Conservation (phyloP, 306 rosid genomes). For the Delonix regia region DNA sequence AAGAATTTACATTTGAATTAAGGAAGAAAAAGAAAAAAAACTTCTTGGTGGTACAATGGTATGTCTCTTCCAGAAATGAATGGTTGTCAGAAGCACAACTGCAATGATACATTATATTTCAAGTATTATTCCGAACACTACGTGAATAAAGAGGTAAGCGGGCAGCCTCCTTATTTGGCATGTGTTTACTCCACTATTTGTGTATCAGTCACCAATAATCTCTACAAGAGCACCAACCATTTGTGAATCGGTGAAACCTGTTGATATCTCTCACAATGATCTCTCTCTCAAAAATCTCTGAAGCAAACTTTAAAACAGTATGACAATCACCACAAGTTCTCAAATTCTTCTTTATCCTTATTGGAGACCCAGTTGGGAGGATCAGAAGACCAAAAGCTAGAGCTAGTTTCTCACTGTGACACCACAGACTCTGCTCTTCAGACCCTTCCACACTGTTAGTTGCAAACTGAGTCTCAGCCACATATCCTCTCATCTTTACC, state of each 20-base stretch:
- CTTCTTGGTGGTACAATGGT: not conserved
- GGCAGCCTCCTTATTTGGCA: constrained; percentile 15
- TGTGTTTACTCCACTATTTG: constrained; percentile 19
- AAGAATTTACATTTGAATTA: not conserved
- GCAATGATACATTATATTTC: not conserved
- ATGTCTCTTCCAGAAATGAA: not conserved
- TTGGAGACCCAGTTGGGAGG: constrained; percentile 55
- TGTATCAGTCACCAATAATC: constrained; percentile 58
- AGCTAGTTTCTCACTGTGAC: constrained; percentile 61
- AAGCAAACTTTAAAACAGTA: constrained; percentile 55
- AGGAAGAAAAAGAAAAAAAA: not conserved
- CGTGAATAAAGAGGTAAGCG: not conserved
- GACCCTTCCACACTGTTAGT: constrained; percentile 49
- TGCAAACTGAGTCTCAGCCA: constrained; percentile 57
- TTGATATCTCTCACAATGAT: constrained; percentile 59
- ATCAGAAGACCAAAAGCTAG: constrained; percentile 64
- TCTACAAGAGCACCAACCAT: constrained; percentile 59
- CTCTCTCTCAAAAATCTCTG: constrained; percentile 54
- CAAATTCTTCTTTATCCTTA: constrained; percentile 60
- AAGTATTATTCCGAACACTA: not conserved
- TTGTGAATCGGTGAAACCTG: constrained; percentile 57
- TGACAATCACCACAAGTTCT: constrained; percentile 69
- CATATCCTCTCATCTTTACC: constrained; percentile 53
- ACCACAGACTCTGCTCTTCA: constrained; percentile 60
- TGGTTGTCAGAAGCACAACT: constrained; percentile 9